phyloP scores from a whole-genome alignment of 2,329 filamentous ascomycete species.

The Macrophomina pseudophaseolina region DNA sequence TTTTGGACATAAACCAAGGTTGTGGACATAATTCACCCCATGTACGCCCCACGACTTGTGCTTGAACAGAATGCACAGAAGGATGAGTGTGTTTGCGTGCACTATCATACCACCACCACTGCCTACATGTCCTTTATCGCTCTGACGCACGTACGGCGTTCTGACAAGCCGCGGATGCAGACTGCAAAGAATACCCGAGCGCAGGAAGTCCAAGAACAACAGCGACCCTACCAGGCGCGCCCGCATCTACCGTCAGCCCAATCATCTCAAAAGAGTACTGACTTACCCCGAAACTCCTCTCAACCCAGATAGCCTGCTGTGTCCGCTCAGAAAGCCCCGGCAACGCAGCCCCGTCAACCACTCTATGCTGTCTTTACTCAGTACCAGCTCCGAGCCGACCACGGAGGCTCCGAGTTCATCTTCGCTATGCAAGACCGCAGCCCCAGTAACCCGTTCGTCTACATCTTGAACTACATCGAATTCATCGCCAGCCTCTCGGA shows the following conservation, averaged over 20 bases:
- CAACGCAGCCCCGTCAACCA: not conserved
- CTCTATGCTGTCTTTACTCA: not conserved
- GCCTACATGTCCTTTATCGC: not conserved
- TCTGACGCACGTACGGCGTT: not conserved
- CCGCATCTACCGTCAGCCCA: not conserved
- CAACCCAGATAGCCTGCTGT: not conserved
- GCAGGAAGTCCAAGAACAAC: not conserved
- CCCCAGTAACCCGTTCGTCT: not conserved
- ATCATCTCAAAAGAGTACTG: not conserved
- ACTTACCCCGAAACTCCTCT: not conserved
- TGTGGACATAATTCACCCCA: no score
- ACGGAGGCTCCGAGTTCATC: slow-evolving; percentile 6
- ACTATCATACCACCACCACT: not conserved
- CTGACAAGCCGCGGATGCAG: not conserved
- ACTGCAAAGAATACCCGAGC: not conserved
- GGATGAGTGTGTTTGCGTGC: not conserved
- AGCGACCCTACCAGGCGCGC: not conserved
- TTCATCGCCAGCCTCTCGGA: not conserved
- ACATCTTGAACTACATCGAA: not conserved
- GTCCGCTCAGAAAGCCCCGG: not conserved
- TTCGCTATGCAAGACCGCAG: not conserved
- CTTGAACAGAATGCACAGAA: no score
- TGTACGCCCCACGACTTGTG: no score
- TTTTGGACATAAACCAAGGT: no score
- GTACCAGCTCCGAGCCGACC: not conserved